Percentiles rank a stretch among this genome's conserved stretches.
phyloP scores from a whole-genome alignment of 768 basidiomycete genomes.

The Leccinum pellstonianum region DNA sequence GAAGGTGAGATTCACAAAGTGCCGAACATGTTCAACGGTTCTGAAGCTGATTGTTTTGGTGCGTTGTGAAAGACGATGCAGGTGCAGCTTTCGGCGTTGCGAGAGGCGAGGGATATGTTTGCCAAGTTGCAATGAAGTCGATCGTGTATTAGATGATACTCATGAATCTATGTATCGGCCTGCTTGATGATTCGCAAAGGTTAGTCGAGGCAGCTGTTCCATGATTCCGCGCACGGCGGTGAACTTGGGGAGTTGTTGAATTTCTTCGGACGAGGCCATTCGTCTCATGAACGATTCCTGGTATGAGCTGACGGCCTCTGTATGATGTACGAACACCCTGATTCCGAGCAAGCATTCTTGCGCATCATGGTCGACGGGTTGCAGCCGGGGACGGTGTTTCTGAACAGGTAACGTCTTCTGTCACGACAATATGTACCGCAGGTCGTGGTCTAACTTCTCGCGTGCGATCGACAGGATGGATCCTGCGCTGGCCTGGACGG shows the following conservation, averaged over 20 bases:
- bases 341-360: slow-evolving; percentile 25
- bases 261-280: slow-evolving; percentile 84
- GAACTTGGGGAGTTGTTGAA: slow-evolving; percentile 43
- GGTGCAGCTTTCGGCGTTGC: too few species aligned
- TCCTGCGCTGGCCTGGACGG: slow-evolving; percentile 92
- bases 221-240: background rate
- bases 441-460: background rate
- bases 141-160: slow-evolving; percentile 16
- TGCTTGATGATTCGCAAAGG: slow-evolving; percentile 61
- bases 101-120: too few species aligned
- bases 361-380: slow-evolving; percentile 56
- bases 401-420: slow-evolving; percentile 27
- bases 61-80: too few species aligned
- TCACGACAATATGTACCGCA: too few species aligned
- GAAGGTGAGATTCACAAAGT: too few species aligned
- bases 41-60: too few species aligned
- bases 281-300: slow-evolving; percentile 93
- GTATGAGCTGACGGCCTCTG: slow-evolving; percentile 89
- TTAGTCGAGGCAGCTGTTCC: slow-evolving; percentile 25
- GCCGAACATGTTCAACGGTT: too few species aligned
- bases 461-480: slow-evolving; percentile 61
- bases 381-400: slow-evolving; percentile 88
- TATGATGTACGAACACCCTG: slow-evolving; percentile 63
- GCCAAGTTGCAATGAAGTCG: too few species aligned
- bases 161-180: too few species aligned